These are phyloP conservation scores for Cornus suecica DNA, from an alignment of 148 eudicot genomes.

Conservation along the genomic window DNA sequence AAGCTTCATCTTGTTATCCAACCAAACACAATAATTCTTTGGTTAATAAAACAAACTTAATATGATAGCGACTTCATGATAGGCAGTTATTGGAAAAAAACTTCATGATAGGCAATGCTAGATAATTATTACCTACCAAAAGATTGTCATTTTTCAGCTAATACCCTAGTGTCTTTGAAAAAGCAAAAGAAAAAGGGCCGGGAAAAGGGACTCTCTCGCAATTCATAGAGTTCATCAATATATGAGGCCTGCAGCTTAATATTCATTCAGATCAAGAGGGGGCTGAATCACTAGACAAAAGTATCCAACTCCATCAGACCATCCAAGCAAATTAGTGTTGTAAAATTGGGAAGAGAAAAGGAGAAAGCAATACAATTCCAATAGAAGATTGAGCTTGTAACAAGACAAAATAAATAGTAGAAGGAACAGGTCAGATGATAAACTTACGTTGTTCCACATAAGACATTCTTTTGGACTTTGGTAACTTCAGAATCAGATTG, in stretches of 20 bases:
- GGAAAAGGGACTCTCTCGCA: no score
- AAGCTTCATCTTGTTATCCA: no score
- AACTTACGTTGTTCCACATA: slow-evolving; percentile 93
- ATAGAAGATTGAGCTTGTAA: background rate
- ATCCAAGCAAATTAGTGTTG: background rate
- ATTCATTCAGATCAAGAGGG: background rate
- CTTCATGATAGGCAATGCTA: no score
- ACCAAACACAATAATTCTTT: no score
- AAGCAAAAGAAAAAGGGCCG: background rate
- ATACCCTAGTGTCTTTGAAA: background rate
- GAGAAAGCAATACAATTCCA: background rate
- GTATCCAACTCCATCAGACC: background rate
- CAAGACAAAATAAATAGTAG: background rate
- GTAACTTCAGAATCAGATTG: slow-evolving; percentile 80
- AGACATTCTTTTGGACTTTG: slow-evolving; percentile 79
- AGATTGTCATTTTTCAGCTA: no score
- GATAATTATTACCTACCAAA: background rate
- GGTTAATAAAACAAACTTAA: no score
- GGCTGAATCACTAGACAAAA: background rate
- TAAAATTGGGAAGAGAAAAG: background rate
- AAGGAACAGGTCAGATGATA: slow-evolving; percentile 4
- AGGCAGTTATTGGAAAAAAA: no score
- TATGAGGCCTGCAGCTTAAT: background rate
- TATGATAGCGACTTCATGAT: no score
- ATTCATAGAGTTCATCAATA: no score